These are phyloP conservation scores for Phymatotrichopsis omnivora DNA, from an alignment of 2,329 filamentous ascomycete genomes.

Conservation along the genomic window DNA sequence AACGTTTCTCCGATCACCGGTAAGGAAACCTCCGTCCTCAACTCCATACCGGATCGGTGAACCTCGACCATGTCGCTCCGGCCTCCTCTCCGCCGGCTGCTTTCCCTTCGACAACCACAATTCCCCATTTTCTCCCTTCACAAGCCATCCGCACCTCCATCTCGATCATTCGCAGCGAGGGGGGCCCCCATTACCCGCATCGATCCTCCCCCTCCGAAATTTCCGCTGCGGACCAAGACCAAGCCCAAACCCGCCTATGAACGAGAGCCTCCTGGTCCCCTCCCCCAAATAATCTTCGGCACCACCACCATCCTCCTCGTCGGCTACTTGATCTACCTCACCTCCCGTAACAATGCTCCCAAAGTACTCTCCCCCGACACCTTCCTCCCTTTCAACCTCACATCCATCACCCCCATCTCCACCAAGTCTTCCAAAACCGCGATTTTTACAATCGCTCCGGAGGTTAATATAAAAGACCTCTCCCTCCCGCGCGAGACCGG, in stretches of 20 bases:
- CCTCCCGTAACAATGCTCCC: constrained; percentile 15
- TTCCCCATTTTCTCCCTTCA: neutral
- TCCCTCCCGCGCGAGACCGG: constrained; percentile 39
- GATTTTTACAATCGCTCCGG: constrained; percentile 54
- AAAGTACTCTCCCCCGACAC: constrained; percentile 49
- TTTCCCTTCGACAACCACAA: too few relatives aligned
- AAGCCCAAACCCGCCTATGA: neutral
- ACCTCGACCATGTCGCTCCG: too few relatives aligned
- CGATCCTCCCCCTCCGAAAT: too few relatives aligned
- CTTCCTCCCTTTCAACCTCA: constrained; percentile 58
- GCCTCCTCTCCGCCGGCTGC: too few relatives aligned
- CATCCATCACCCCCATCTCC: constrained; percentile 52
- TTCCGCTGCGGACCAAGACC: neutral
- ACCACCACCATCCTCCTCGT: constrained; percentile 40
- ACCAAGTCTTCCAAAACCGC: constrained; percentile 46
- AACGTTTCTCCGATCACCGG: too few relatives aligned
- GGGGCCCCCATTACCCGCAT: too few relatives aligned
- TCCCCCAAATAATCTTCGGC: constrained; percentile 7
- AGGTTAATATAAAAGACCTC: too few relatives aligned
- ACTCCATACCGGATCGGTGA: too few relatives aligned
- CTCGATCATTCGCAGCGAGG: too few relatives aligned
- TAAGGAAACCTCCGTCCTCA: too few relatives aligned
- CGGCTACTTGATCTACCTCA: constrained; percentile 28
- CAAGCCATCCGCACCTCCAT: neutral
- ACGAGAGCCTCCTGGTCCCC: neutral